Evolutionary conservation across 257 asterid species (phyloP), one percentile per base, ranked within the genome.

Genomic region (Linderniella brevidens): DNA sequence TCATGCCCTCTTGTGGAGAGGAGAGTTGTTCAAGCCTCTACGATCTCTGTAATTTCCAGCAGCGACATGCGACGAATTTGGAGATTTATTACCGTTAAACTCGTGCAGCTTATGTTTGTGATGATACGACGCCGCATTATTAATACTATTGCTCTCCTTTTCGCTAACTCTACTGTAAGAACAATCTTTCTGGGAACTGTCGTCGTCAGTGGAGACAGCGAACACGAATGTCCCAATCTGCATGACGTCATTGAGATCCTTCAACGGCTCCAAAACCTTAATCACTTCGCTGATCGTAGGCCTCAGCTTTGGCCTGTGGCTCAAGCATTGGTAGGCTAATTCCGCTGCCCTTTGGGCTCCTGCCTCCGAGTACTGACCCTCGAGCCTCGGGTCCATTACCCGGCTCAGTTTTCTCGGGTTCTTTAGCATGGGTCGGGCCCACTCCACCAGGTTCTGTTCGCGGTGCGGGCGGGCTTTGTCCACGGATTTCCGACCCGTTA

Each of bases 271-370:
- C 54, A 75, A 45, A n/a, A 76, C 65, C 50, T 71, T 74, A 8
- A 75, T 76, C 17, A 75, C 65, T 46, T 75, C 82, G 17, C 82
- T 54, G 76, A 75, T 75, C 8, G 68, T 14, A 36, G 82, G 82
- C 49, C 82, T 67, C 9, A 73, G 73, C 60, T 75, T 75, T 0
- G 82, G 82, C 58, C 65, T 71, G 25, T 64, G 66, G 39, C 68
- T 75, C 48, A 75, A 50, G 64, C 79, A 71, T 52, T 71, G 82
- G 57, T 71, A 75, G 50, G 74, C 73, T 37, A 75, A 59, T 76
- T 67, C 68, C 17, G 79, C 79, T 11, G 82, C 82, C 55, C 67
- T 75, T n/a, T 75, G 78, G 51, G 60, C 63, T 7, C 73, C 70
- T 52, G 64, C 70, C 46, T 54, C 49, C 10, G 78, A 78, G 60